Base-by-base conservation (phyloP, 139 green algal genomes). In the Chlorella vulgaris region DNA sequence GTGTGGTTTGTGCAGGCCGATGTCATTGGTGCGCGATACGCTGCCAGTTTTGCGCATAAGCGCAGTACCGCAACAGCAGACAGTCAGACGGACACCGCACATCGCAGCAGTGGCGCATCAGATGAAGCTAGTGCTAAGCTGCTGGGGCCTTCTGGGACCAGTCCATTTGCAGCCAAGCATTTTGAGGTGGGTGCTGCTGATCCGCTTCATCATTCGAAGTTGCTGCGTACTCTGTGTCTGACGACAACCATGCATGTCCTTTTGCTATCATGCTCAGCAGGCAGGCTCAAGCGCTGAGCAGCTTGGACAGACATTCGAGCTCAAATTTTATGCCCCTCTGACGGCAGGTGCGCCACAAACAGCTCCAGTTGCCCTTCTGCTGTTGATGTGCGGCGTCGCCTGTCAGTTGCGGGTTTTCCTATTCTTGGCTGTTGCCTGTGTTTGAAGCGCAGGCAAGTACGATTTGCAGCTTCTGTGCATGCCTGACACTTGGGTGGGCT, bases 401-500 rank as follows among this genome's bases (percentile, higher is more conserved):
- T n/a, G n/a, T n/a, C n/a, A n/a, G n/a, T n/a, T n/a, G n/a, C n/a
- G n/a, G n/a, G n/a, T n/a, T n/a, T n/a, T n/a, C n/a, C n/a, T n/a
- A n/a, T n/a, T n/a, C n/a, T n/a, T n/a, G n/a, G n/a, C n/a, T n/a
- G 5, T n/a, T 65, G 5, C 33, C 47, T n/a, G 15, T 22, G 4
- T 1, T 21, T 38, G 80, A n/a, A n/a, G n/a, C n/a, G n/a, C 92
- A 67, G 92, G 90, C 66, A 95, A 89, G 65, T 91, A 93, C 63
- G 87, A 93, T 70, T 81, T 96, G 68, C 84, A 86, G 62, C 68
- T 98, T 74, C 69, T 89, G 33, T 79, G 87, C 74, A 90, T 98
- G 85, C 91, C 84, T 40, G 93, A 98, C 74, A 90, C 78, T 19
- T 98, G 95, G 90, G 87, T 98, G 38, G 95, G 95, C 66, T 88